Base-by-base conservation (phyloP, 2,329 filamentous ascomycete species). In the Lachnellula arida region DNA sequence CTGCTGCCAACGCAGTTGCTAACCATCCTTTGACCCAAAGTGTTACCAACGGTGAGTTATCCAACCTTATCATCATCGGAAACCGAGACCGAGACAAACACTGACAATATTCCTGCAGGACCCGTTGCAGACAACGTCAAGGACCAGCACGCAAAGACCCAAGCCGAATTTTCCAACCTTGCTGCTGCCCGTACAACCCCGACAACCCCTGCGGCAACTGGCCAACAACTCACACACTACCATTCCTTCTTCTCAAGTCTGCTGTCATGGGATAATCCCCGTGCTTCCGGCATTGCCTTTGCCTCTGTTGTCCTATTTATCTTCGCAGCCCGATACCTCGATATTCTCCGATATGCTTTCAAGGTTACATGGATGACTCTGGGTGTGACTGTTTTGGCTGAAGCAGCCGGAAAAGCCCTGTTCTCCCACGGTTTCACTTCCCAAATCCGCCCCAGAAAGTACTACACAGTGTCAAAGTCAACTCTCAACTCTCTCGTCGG, bases 241-340 rank as follows among this genome's bases (percentile, higher is more conserved):
- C 84, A 88, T 75, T 87, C 84, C 15, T 82, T 87, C 73, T 88
- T 88, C 73, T 81, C 79, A 50, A 82, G 86, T 70, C 77, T 88
- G 55, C 75, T 88, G 59, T 87, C 84, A 63, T 88, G 85, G 83
- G 78, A 85, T 68, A 84, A 86, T 70, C 83, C 83, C 68, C 80
- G 83, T 65, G 83, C 83, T 58, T 86, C 85, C 28, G 82, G 74
- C 54, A 84, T 88, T 67, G 83, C 85, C 62, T 88, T 87, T 66
- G 73, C 72, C 60, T 75, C 80, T 49, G 75, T 81, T 60, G 75
- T 88, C 56, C 65, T 78, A 47, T 68, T 81, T 65, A 87, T 88
- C 71, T 78, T 88, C 68, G 78, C 81, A 58, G 76, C 78, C 67
- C 78, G 84, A 70, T 88, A 87, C 72, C 77, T 88, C 61, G 82